These are phyloP conservation scores for Taiozyma sp. DNA, from an alignment of 1,139 yeast species.

Conservation along the genomic window DNA sequence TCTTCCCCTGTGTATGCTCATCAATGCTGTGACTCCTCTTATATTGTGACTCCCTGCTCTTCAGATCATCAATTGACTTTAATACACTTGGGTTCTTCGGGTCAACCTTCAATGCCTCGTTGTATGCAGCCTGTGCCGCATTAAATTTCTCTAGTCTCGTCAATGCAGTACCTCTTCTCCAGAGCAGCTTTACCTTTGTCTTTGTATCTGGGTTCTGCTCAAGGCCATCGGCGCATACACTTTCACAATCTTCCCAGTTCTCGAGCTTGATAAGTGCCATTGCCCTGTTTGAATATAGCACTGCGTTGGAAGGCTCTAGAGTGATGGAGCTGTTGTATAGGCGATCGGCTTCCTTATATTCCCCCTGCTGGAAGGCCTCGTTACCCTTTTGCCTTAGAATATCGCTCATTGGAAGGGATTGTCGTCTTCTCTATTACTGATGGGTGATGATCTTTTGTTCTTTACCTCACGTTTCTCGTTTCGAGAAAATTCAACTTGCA, in stretches of 20 bases:
- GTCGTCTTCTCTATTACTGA: background rate
- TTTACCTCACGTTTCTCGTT: background rate
- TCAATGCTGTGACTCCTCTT: slow-evolving; percentile 20
- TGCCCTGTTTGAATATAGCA: slow-evolving; percentile 76
- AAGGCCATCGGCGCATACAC: slow-evolving; percentile 59
- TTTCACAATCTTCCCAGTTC: slow-evolving; percentile 52
- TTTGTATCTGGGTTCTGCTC: slow-evolving; percentile 20
- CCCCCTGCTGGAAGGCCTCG: slow-evolving; percentile 50
- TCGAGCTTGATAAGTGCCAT: slow-evolving; percentile 59
- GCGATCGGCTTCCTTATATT: slow-evolving; percentile 53
- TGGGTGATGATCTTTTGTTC: background rate
- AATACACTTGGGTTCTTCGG: slow-evolving; percentile 36
- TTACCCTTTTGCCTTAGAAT: slow-evolving; percentile 51
- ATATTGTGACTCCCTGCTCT: slow-evolving; percentile 9
- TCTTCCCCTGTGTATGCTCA: slow-evolving; percentile 8
- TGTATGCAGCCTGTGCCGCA: slow-evolving; percentile 35
- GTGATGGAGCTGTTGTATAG: slow-evolving; percentile 64
- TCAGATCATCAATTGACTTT: slow-evolving; percentile 15
- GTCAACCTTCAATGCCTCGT: slow-evolving; percentile 42
- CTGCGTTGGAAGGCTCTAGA: slow-evolving; percentile 51
- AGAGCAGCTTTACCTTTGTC: slow-evolving; percentile 47
- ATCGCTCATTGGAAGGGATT: slow-evolving; percentile 20
- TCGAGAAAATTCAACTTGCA: no score
- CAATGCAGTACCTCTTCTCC: slow-evolving; percentile 51
- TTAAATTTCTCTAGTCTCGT: slow-evolving; percentile 30